phyloP scores from a whole-genome alignment of 2,329 filamentous ascomycete species.

The Helotiales sp. region DNA sequence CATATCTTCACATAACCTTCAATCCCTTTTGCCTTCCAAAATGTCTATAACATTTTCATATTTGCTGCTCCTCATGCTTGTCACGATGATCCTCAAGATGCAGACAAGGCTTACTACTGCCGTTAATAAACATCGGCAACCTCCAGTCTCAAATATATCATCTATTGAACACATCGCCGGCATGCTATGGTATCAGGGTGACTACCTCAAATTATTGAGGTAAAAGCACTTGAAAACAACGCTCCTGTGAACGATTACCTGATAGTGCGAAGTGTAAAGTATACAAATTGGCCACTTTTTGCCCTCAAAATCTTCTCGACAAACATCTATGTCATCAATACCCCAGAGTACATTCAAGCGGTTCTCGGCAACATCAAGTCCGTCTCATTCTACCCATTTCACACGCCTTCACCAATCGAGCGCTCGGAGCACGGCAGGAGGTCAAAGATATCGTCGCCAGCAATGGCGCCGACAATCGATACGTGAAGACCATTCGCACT shows the following conservation, averaged over 20 bases:
- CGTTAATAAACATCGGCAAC: neutral
- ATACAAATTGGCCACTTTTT: neutral
- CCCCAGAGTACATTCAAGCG: neutral
- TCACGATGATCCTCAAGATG: neutral
- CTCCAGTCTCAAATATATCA: neutral
- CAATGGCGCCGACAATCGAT: neutral
- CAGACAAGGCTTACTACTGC: neutral
- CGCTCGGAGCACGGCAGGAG: neutral
- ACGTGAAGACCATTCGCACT: constrained; percentile 17
- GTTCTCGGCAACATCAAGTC: neutral
- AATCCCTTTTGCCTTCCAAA: too few species aligned
- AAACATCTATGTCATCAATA: neutral
- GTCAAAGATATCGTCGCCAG: neutral
- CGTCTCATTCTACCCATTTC: too few species aligned
- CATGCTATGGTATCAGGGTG: neutral
- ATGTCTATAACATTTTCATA: too few species aligned
- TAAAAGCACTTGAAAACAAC: neutral
- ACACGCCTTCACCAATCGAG: neutral
- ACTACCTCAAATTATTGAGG: neutral
- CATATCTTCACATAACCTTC: too few species aligned
- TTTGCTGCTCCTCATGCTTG: neutral
- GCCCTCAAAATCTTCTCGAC: neutral
- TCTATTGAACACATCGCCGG: neutral
- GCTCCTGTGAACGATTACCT: neutral
- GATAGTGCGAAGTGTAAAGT: neutral